Conservation (phyloP, 176 grass and related monocot genomes). For the Oryza brachyantha region DNA sequence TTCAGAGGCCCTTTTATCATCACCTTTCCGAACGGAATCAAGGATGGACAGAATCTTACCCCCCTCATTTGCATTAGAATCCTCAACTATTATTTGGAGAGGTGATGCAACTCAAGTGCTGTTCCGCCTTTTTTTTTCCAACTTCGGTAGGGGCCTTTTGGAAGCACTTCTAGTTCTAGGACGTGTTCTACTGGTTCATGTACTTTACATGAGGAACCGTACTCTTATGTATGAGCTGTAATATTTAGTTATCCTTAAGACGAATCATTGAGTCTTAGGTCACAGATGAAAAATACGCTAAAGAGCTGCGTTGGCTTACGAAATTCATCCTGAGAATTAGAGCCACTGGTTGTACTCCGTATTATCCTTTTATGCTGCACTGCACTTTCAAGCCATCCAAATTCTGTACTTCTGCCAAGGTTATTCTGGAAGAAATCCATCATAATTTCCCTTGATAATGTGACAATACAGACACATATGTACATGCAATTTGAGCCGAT, state of each 20-base stretch:
- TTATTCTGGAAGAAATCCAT: not conserved
- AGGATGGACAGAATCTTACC: not conserved
- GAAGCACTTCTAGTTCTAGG: not conserved
- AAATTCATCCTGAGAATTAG: not conserved
- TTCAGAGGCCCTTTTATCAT: not conserved
- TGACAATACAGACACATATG: not conserved
- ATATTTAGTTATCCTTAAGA: not conserved
- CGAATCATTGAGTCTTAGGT: not conserved
- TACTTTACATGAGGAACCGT: not conserved
- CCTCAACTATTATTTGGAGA: not conserved
- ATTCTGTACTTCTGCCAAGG: no score
- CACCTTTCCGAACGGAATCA: not conserved
- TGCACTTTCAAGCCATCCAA: not conserved
- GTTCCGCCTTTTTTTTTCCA: not conserved
- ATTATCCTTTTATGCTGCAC: not conserved
- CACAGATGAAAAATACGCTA: not conserved
- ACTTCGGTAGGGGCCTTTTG: not conserved
- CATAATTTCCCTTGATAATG: not conserved
- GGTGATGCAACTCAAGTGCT: not conserved
- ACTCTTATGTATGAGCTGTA: not conserved
- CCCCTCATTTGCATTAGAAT: not conserved
- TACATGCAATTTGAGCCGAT: not conserved
- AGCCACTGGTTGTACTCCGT: not conserved
- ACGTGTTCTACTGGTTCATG: not conserved
- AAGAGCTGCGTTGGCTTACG: not conserved